Evolutionary conservation across 805 yeast genomes (phyloP).

Genomic region (Nakazawaea siamensis): DNA sequence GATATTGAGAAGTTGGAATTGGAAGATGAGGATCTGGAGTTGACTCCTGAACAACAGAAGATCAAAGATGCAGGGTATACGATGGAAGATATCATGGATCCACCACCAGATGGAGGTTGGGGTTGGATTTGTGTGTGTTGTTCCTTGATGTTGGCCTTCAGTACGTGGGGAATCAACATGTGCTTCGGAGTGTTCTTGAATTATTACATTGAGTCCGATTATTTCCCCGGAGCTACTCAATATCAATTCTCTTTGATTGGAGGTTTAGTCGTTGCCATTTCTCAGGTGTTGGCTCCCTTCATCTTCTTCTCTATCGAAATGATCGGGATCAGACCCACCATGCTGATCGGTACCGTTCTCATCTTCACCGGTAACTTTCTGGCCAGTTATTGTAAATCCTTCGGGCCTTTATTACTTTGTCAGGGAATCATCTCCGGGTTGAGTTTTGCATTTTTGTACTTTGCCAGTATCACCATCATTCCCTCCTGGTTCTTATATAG

Average conservation of each 20-base stretch:
- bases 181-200: slow-evolving; percentile 54
- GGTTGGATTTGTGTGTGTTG: slow-evolving; percentile 29
- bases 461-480: slow-evolving; percentile 38
- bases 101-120: slow-evolving; percentile 3
- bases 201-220: slow-evolving; percentile 37
- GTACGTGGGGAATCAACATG: slow-evolving; percentile 60
- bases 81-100: slow-evolving; percentile 13
- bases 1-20: not conserved
- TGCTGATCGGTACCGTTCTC: slow-evolving; percentile 28
- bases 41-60: not conserved
- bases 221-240: slow-evolving; percentile 42
- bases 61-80: slow-evolving; percentile 6
- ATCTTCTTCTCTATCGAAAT: slow-evolving; percentile 14
- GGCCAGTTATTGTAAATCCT: slow-evolving; percentile 39
- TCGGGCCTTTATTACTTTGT: slow-evolving; percentile 42
- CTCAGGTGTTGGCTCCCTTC: slow-evolving; percentile 17
- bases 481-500: slow-evolving; percentile 47
- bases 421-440: slow-evolving; percentile 46
- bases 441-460: slow-evolving; percentile 38
- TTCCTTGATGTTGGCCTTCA: slow-evolving; percentile 31
- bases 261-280: slow-evolving; percentile 34
- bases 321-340: slow-evolving; percentile 15
- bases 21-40: not conserved
- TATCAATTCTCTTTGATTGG: slow-evolving; percentile 54
- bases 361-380: slow-evolving; percentile 40